Conservation (phyloP, 2,329 filamentous ascomycete genomes). For the Penicillium rolfsii region DNA sequence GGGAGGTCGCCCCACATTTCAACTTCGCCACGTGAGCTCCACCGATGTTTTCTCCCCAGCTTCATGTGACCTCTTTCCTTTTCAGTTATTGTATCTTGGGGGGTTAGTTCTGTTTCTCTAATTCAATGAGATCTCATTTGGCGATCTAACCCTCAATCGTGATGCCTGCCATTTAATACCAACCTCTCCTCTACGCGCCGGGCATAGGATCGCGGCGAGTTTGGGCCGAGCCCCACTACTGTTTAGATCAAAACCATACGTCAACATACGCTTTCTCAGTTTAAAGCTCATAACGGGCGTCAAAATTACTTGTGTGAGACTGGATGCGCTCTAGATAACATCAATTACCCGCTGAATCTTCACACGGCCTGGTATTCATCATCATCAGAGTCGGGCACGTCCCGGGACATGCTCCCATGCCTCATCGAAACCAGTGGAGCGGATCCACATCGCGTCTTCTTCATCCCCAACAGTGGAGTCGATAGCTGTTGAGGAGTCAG, state of each 20-base stretch:
- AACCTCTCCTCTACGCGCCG: background rate
- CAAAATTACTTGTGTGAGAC: background rate
- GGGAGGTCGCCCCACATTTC: slow-evolving; percentile 31
- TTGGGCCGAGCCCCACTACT: slow-evolving; percentile 20
- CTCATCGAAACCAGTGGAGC: slow-evolving; percentile 47
- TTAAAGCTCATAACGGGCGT: background rate
- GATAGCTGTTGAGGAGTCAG: slow-evolving; percentile 33
- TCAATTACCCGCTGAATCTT: background rate
- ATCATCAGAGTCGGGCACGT: slow-evolving; percentile 25
- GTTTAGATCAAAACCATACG: slow-evolving; percentile 18
- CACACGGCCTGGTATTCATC: background rate
- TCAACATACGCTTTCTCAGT: slow-evolving; percentile 5
- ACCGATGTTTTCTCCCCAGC: slow-evolving; percentile 10
- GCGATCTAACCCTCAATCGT: background rate
- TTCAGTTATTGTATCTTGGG: background rate
- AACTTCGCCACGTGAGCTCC: slow-evolving; percentile 38
- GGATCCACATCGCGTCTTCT: slow-evolving; percentile 40
- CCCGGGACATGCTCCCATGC: slow-evolving; percentile 42
- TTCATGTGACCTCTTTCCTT: background rate
- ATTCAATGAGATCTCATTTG: background rate
- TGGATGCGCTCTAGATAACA: too few relatives aligned
- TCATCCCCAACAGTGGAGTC: slow-evolving; percentile 40
- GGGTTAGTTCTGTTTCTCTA: background rate
- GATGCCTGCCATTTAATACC: background rate
- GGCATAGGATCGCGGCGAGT: slow-evolving; percentile 14